Base-by-base conservation (phyloP, 352 stramenopile species). In the Peronospora farinosa region DNA sequence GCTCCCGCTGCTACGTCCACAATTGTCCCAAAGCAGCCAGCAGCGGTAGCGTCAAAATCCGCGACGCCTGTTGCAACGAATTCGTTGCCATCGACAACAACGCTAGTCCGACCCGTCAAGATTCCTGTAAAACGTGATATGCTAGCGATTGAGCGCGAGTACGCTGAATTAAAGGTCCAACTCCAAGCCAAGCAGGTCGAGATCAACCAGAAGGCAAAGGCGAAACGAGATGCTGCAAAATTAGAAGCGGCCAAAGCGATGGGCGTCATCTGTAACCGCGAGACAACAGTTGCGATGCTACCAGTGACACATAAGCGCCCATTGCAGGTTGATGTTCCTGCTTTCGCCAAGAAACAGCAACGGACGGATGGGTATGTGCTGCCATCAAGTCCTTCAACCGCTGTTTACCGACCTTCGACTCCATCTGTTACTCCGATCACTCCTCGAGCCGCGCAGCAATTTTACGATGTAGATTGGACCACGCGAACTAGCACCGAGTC, bases 401-500 rank as follows among this genome's bases (percentile, higher is more conserved):
- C 39, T 8, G 21, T 23, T n/a, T 57, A 53, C n/a, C 39, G 40
- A 16, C 38, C 47, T 19, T 21, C 47, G 7, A 42, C 65, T 16
- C 52, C 48, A 5, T 49, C 42, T 1, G 40, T 63, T 6, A 32
- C 56, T 23, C 57, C 69, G 6, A 72, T 87, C 19, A 84, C 78
- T 3, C 72, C 78, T 17, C 72, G 53, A 2, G 60, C 80, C 5
- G 75, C 73, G 1, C 70, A 90, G 59, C 71, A 85, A 39, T 57
- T 86, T 42, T 90, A 81, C 40, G 76, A 90, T 25, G 45, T 88
- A 1, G 77, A 88, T 54, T 46, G 87, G 47, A 64, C 60, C 6
- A 70, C 65, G 13, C 66, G 82, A 40, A 74, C 52, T n/a, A 84
- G 63, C 48, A 49, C 80, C 11, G 79, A 86, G 25, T 56, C 58